Percentiles rank a stretch among this genome's conserved stretches.
Evolutionary conservation across 1,284 basidiomycete genomes (phyloP).

Genomic region (Sanghuangporus weigelae): DNA sequence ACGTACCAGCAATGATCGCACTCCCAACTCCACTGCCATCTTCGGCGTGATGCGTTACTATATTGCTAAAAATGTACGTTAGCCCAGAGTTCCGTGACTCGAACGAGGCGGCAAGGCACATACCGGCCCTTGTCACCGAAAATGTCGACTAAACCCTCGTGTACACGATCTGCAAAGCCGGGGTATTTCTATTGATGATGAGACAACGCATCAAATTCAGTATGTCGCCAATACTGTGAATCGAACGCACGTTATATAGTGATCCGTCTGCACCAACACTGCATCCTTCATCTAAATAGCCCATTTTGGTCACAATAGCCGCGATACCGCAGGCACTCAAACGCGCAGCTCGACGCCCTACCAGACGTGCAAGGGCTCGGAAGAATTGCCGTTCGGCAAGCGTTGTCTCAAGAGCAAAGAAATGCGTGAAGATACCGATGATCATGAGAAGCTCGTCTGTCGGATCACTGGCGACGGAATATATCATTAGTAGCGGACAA

Average conservation of each 20-base stretch:
- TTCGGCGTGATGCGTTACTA: constrained; percentile 87
- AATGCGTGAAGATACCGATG: constrained; percentile 94
- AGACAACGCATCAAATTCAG: not conserved
- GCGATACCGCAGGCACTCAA: constrained; percentile 92
- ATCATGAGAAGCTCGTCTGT: constrained; percentile 98
- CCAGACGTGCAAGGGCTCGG: constrained; percentile 84
- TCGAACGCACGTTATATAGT: constrained; percentile 74
- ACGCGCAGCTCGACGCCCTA: constrained; percentile 85
- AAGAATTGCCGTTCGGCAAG: constrained; percentile 94
- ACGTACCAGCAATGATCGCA: constrained; percentile 87
- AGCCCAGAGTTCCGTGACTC: not conserved
- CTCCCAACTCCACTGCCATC: constrained; percentile 96
- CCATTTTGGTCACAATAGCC: constrained; percentile 90
- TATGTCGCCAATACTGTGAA: not conserved
- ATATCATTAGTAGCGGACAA: not conserved
- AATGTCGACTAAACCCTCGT: constrained; percentile 85
- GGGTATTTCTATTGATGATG: constrained; percentile 82
- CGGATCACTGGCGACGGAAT: constrained; percentile 60
- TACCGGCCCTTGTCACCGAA: constrained; percentile 91
- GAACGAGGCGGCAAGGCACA: constrained; percentile 26
- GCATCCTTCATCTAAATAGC: constrained; percentile 85
- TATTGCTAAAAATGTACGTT: constrained; percentile 47
- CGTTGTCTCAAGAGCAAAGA: constrained; percentile 92
- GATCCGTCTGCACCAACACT: constrained; percentile 89
- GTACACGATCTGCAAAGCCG: constrained; percentile 83